Evolutionary conservation across 2,329 filamentous ascomycete genomes (phyloP), one percentile per base, ranked within the genome.

Genomic region (Fusarium pseudonygamai): DNA sequence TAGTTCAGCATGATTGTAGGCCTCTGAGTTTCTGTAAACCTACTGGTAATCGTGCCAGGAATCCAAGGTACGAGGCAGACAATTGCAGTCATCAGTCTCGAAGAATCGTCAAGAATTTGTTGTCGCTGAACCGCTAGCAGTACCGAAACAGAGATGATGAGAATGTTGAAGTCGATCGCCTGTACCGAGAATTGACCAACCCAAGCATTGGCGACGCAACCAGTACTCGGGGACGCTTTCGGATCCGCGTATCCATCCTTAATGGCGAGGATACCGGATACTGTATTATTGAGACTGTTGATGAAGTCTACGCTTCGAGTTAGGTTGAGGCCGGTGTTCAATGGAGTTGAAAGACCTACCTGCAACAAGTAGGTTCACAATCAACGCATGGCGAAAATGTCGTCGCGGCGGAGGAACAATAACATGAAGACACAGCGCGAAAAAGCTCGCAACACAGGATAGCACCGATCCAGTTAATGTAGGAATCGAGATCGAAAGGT

Each of bases 311-410:
- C 2, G 10, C 15, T 6, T 34, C 11, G 7, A 18, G 20, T 58
- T 49, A 58, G 40, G 30, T 1, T 3, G 6, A 26, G 6, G 6
- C 7, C 4, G 0, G 18, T 4, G 4, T 22, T 9, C 15, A 7
- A 20, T 6, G 26, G 10, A 1, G 0, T 32, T 16, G 26, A 6
- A 14, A 34, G 22, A 22, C 57, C 28, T 32, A 60, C 46, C 57
- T 60, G 57, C 57, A n/a, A 60, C 22, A 7, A 60, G 57, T 26
- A 60, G 57, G 34, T 60, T 60, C 36, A 60, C 57, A 28, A 60
- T 60, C 16, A 60, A 37, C 4, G 46, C 46, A 40, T 60, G 57
- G 22, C 57, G 57, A 2, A 60, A 60, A n/a, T 60, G 57, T 2
- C 45, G 45, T 39, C 57, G 34, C 4, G 45, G 57, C 11, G 57